Base-by-base conservation (phyloP, 1,139 yeast genomes). In the Yamadazyma kanchanaburiensis region DNA sequence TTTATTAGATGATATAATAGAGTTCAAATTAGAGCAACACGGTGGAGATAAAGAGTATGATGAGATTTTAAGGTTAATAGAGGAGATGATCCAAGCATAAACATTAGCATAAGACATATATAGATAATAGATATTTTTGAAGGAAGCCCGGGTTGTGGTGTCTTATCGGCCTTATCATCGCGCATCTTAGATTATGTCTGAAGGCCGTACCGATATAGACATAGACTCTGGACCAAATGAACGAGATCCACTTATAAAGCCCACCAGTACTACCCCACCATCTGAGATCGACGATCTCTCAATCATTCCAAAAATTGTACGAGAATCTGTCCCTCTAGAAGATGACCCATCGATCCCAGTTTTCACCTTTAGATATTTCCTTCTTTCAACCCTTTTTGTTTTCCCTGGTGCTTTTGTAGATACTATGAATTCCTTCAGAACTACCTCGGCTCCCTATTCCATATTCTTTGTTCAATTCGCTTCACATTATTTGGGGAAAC, bases 1-100 rank as follows among this genome's bases (percentile, higher is more conserved):
- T 12, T 51, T 87, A 26, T 58, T 89, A 16, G 95, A 88, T 49
- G 61, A 70, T 12, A 74, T 83, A 1, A 73, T 89, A 33, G 83
- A 75, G 28, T 70, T 68, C 16, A 76, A 76, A 26, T 47, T 68
- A 10, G 22, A 32, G 10, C 26, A 26, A 11, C 11, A 21, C 13
- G 24, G 18, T 11, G 17, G 19, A 12, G 26, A 27, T 20, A 16
- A 21, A 16, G 28, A 25, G 4, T 31, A 35, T 24, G 41, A 45
- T 15, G 50, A 43, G 21, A 37, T 51, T 17, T 31, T 47, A 15
- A 13, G 27, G 8, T 38, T 44, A 6, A 39, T 51, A 6, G 53
- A 50, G 31, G 34, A 31, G 25, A 34, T 46, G 23, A 28, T 43
- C n/a, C n/a, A n/a, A n/a, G n/a, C n/a, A n/a, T n/a, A n/a, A n/a